A percentile compares a stretch with the other conserved stretches of the same genome.
These are phyloP conservation scores for Yueomyces sp. DNA, from an alignment of 1,139 yeast genomes.

Conservation along the genomic window DNA sequence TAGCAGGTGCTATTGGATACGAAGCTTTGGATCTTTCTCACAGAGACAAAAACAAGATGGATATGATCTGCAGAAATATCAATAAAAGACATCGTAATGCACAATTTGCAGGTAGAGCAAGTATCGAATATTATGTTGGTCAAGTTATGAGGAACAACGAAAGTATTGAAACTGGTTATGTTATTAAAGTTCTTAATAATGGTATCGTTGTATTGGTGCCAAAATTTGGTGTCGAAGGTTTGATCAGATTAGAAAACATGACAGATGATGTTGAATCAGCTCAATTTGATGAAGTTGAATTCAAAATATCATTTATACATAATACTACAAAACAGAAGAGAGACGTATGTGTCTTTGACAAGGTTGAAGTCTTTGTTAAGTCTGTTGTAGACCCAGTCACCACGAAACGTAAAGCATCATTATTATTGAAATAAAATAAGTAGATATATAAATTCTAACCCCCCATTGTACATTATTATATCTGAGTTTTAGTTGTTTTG, in stretches of 20 bases:
- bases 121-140: slow-evolving; percentile 94
- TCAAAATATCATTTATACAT: slow-evolving; percentile 45
- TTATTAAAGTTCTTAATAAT: slow-evolving; percentile 83
- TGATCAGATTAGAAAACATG: slow-evolving; percentile 69
- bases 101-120: slow-evolving; percentile 96
- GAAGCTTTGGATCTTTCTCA: slow-evolving; percentile 74
- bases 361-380: slow-evolving; percentile 68
- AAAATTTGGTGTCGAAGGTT: slow-evolving; percentile 92
- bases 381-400: slow-evolving; percentile 77
- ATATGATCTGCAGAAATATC: slow-evolving; percentile 74
- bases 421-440: slow-evolving; percentile 35
- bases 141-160: slow-evolving; percentile 77
- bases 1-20: slow-evolving; percentile 94
- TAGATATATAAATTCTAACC: too few relatives aligned
- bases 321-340: slow-evolving; percentile 32
- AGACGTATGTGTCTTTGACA: slow-evolving; percentile 67
- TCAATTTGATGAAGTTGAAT: slow-evolving; percentile 65
- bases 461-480: too few relatives aligned
- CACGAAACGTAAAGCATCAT: slow-evolving; percentile 86
- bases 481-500: too few relatives aligned
- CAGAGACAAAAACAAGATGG: slow-evolving; percentile 86
- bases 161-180: slow-evolving; percentile 80
- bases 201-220: slow-evolving; percentile 95
- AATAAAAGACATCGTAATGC: slow-evolving; percentile 95
- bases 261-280: slow-evolving; percentile 54